phyloP scores from a whole-genome alignment of 345 rosid genomes.

The Erucastrum elatum region DNA sequence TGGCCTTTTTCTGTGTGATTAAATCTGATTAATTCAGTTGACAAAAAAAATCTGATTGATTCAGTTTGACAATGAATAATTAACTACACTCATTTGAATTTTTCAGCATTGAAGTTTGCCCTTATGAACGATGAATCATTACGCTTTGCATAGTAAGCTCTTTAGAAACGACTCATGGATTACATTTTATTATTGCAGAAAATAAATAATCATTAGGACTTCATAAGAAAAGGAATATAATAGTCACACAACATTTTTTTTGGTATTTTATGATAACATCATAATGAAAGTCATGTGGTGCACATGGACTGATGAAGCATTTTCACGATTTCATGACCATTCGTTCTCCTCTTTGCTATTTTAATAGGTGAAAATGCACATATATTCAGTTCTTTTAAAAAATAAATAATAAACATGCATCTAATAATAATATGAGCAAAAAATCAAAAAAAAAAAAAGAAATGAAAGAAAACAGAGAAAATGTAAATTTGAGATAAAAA shows the following conservation, averaged over 20 bases:
- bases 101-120: constrained; percentile 1
- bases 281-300: constrained; percentile 38
- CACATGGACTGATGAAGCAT: constrained; percentile 36
- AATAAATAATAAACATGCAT: background rate
- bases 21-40: background rate
- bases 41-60: background rate
- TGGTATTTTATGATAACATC: constrained; percentile 12
- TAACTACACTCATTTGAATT: background rate
- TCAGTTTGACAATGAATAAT: background rate
- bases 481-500: too few relatives aligned
- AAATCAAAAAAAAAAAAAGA: background rate
- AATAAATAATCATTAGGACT: constrained; percentile 17
- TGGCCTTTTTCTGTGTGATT: background rate
- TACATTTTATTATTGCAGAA: background rate
- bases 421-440: background rate
- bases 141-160: background rate
- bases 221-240: constrained; percentile 4
- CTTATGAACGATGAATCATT: background rate
- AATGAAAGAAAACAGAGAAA: too few relatives aligned
- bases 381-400: background rate
- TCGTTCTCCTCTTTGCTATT: constrained; percentile 5
- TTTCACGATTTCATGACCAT: constrained; percentile 20
- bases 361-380: background rate
- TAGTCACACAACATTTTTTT: constrained; percentile 9
- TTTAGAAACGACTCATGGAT: background rate